A percentile compares a stretch with the other conserved stretches of the same genome.
phyloP scores from a whole-genome alignment of 768 basidiomycete species.

The Macrocybe gigantea region DNA sequence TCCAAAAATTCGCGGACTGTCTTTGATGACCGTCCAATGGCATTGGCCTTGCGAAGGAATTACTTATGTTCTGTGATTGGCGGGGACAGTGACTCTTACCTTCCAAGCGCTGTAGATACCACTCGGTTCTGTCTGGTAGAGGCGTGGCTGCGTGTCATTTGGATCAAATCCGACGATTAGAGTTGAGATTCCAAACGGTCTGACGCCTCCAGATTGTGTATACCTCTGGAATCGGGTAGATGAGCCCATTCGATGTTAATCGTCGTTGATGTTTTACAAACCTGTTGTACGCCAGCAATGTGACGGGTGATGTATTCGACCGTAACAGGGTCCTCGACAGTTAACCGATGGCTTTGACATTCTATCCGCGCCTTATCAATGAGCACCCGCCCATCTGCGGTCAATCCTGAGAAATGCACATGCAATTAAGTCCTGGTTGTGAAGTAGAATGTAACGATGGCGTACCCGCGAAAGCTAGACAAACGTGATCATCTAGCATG shows the following conservation, averaged over 20 bases:
- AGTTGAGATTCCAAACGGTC: conserved; percentile 97
- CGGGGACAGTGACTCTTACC: conserved; percentile 35
- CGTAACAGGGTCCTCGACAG: conserved; percentile 96
- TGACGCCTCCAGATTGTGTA: conserved; percentile 97
- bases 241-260: background rate
- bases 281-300: conserved; percentile 99
- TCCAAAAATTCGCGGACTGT: conserved; percentile 98
- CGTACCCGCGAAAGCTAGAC: conserved; percentile 94
- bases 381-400: conserved; percentile 94
- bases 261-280: conserved; percentile 22
- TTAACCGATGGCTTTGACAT: conserved; percentile 95
- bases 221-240: conserved; percentile 55
- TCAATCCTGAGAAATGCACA: conserved; percentile 59
- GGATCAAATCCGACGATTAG: conserved; percentile 97
- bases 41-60: conserved; percentile 71
- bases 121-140: conserved; percentile 97
- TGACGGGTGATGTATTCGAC: conserved; percentile 98
- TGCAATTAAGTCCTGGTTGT: background rate
- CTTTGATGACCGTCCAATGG: conserved; percentile 96
- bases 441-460: background rate
- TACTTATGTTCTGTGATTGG: background rate
- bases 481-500: conserved; percentile 97
- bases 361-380: conserved; percentile 98
- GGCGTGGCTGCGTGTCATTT: conserved; percentile 75
- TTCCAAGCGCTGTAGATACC: conserved; percentile 99